Evolutionary conservation across 495 filamentous ascomycete species (phyloP), one percentile per base, ranked within the genome.

Genomic region (Niebla homalea): DNA sequence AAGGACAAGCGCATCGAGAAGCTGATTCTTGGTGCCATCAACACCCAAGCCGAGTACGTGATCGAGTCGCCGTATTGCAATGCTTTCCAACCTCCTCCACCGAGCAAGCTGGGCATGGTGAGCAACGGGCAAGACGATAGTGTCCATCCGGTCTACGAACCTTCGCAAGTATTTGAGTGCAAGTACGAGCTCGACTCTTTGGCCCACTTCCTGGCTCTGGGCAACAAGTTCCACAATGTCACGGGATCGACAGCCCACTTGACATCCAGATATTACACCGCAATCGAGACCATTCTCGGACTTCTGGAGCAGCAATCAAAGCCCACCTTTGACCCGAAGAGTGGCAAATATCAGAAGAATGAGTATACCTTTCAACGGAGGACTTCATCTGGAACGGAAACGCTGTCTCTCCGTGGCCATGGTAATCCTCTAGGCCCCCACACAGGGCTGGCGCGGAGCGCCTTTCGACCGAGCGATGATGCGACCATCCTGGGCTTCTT

Each of bases 141-240:
- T 14, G 92, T 99, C 1, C 87, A 95, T 58, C 92, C 92, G 1
- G 70, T 70, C 2, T 96, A 92, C 60, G 87, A 95, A 57, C 82
- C 80, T 6, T 76, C 76, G 0, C 75, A 78, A 45, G 92, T 99
- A 10, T 99, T 92, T 59, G 92, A 99, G 64, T 99, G 92, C 75
- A 99, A 99, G 67, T 99, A 96, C 66, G 92, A 99, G 67, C 77
- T 99, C 5, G 92, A 99, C 64, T 96, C 89, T 2, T 74, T 99
- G 0, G 92, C 89, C 3, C 79, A 87, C 62, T 99, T 99, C 67
- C 79, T 99, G 12, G 75, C 84, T 4, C 67, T 99, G 36, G 78
- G 75, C 1, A 95, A 90, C 53, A 79, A 92, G 42, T 99, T 94
- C 69, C 70, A 92, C 62, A 77, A 83, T 19, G 75, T 82, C 59